phyloP scores from a whole-genome alignment of 352 stramenopile species.

The Globisporangium solare region DNA sequence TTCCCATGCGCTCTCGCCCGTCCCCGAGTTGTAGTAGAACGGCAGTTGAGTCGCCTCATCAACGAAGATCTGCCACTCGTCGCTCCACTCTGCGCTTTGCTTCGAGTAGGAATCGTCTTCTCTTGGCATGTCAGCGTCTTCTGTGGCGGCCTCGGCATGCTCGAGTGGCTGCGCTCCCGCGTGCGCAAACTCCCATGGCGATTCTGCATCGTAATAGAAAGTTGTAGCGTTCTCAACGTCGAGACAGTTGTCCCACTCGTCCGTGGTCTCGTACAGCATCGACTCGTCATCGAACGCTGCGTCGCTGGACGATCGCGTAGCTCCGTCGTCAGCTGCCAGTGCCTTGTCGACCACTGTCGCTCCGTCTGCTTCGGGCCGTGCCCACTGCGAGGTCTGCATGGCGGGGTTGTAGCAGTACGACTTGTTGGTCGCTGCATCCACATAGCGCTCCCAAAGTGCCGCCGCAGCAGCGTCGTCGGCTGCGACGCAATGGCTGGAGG shows the following conservation, averaged over 20 bases:
- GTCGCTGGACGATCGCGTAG: neutral
- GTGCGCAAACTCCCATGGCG: slow-evolving; percentile 12
- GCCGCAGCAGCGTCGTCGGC: neutral
- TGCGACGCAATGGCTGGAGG: neutral
- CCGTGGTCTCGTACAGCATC: slow-evolving; percentile 16
- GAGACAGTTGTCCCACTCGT: slow-evolving; percentile 17
- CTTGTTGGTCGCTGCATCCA: slow-evolving; percentile 42
- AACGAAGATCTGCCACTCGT: slow-evolving; percentile 54
- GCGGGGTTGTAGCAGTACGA: slow-evolving; percentile 48
- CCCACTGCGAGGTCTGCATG: slow-evolving; percentile 40
- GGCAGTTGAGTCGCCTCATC: slow-evolving; percentile 44
- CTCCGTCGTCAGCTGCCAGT: neutral
- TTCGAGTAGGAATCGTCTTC: slow-evolving; percentile 13
- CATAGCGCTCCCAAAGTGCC: slow-evolving; percentile 46
- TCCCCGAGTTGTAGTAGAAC: slow-evolving; percentile 71
- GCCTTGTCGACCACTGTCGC: slow-evolving; percentile 7
- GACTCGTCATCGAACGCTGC: slow-evolving; percentile 7
- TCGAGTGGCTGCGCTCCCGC: slow-evolving; percentile 6
- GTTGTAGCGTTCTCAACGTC: neutral
- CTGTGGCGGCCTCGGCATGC: neutral
- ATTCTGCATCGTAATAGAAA: slow-evolving; percentile 12
- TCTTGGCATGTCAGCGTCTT: neutral
- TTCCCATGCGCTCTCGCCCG: slow-evolving; percentile 59
- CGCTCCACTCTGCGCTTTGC: slow-evolving; percentile 16
- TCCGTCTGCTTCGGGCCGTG: slow-evolving; percentile 13